These are phyloP conservation scores for Podospora anserina DNA, from an alignment of 495 filamentous ascomycete species.

Conservation along the genomic window DNA sequence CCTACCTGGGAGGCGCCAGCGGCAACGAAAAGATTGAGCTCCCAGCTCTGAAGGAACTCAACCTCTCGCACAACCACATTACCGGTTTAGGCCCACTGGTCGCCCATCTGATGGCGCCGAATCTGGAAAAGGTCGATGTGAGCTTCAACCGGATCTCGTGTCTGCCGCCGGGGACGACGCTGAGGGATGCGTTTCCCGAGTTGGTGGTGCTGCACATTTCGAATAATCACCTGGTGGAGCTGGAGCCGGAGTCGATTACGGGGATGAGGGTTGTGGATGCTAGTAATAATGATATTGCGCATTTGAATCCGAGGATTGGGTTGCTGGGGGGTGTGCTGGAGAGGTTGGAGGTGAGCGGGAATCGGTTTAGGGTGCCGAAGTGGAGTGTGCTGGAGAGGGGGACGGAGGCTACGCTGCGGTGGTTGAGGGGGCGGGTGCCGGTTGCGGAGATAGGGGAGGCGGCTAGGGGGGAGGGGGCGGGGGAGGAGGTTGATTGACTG, in stretches of 20 bases:
- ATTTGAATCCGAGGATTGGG: constrained; percentile 74
- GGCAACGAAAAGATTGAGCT: constrained; percentile 58
- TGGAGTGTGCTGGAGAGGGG: constrained; percentile 84
- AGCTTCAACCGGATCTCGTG: constrained; percentile 71
- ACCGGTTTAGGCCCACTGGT: constrained; percentile 61
- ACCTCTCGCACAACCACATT: constrained; percentile 66
- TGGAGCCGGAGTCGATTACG: constrained; percentile 68
- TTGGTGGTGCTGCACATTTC: constrained; percentile 64
- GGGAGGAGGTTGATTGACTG: constrained; percentile 35
- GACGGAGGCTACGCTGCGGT: constrained; percentile 80
- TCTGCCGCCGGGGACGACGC: constrained; percentile 55
- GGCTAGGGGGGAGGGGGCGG: constrained; percentile 41
- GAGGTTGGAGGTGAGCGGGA: constrained; percentile 66
- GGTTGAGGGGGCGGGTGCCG: constrained; percentile 75
- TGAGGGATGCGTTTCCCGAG: constrained; percentile 58
- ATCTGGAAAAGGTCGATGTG: constrained; percentile 71
- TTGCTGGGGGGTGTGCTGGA: constrained; percentile 60
- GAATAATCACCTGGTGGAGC: constrained; percentile 70
- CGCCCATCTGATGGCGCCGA: constrained; percentile 62
- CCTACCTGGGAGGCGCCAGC: constrained; percentile 45
- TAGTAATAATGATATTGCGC: constrained; percentile 75
- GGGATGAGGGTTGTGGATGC: constrained; percentile 76
- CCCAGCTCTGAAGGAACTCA: constrained; percentile 70
- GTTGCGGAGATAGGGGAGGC: constrained; percentile 55
- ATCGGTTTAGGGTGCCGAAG: constrained; percentile 80